Base-by-base conservation (phyloP, 352 stramenopile genomes). In the Globisporangium sylvaticum region DNA sequence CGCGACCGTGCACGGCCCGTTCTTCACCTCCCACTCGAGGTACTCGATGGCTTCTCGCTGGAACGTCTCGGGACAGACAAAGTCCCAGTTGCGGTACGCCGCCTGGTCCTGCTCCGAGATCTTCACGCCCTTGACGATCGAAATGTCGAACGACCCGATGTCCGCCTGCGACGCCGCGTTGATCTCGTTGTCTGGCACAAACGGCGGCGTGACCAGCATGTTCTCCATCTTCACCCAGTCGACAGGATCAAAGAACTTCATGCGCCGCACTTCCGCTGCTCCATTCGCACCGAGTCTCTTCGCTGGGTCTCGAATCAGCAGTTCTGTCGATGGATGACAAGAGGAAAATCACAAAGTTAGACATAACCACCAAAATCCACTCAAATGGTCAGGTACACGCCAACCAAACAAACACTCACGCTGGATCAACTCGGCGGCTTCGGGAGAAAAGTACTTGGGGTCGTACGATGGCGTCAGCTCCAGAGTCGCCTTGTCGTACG, bases 181-280 rank as follows among this genome's bases (percentile, higher is more conserved):
- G 72, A 95, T 94, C 67, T 92, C 86, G 55, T 90, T 89, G 54
- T 92, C 81, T 2, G 87, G 87, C 42, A 94, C 84, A 55, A 94
- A 94, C 18, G 85, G 85, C 9, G 87, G 85, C 20, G 74, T 60
- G 15, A 94, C 62, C 15, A 77, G 74, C 78, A 91, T 86, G 62
- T 71, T 78, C 68, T 93, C 83, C 68, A 96, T 88, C 60, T 78
- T 68, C 3, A 60, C 73, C 88, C 87, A 96, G 67, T 96, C 83
- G 24, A 95, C 72, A 1, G 71, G 70, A 2, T 83, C 77, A 64
- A 95, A 96, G 56, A 91, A 96, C 42, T 84, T 84, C 78, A 92
- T 85, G 15, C 78, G 73, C 70, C 93, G 92, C 15, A 95, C 68
- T 73, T 94, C 86, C 3, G 87, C 87, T 4, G 82, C 84, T 32